Base-by-base conservation (phyloP, 2,329 filamentous ascomycete genomes). In the Cercospora berteroae region DNA sequence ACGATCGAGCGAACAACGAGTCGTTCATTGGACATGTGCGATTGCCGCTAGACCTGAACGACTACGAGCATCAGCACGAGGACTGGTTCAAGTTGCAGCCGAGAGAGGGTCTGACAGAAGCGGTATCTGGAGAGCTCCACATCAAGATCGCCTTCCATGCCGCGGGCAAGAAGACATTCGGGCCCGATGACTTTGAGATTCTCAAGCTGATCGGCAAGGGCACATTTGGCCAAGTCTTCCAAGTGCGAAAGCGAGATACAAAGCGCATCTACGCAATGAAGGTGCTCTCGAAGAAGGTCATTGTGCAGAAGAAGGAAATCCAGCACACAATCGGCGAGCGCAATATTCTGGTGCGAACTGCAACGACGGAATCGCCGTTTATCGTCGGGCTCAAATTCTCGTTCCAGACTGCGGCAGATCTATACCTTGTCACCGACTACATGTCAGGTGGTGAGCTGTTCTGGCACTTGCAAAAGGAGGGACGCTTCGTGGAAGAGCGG, bases 271-370 rank as follows among this genome's bases (percentile, higher is more conserved):
- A 99, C 77, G 95, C 95, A 69, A 99, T 99, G 95, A 99, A 99
- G 81, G 94, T 99, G 1, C 84, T 99, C 33, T 97, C 95, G 60
- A 99, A 99, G 85, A 99, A 99, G 84, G 95, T 99, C 63, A 99
- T 99, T 76, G 95, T 99, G 27, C 95, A 99, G 81, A 99, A 99
- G 87, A 99, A 99, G 81, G 95, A 99, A 80, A 93, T 99, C 60
- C 93, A 94, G 16, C 95, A 99, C 78, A 99, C 95, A 0, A 89
- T 99, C 42, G 95, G 95, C 72, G 95, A 99, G 81, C 88, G 95
- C 68, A 99, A 99, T 77, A 99, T 99, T 72, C 85, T 99, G 58
- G 95, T 99, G 48, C 91, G 95, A 71, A 99, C 95, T 4, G 95
- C 95, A 29, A 98, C 92, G 81, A 90, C 94, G 0, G 93, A 98